phyloP scores from a whole-genome alignment of 352 stramenopile genomes.

The Phytophthora pinifolia region DNA sequence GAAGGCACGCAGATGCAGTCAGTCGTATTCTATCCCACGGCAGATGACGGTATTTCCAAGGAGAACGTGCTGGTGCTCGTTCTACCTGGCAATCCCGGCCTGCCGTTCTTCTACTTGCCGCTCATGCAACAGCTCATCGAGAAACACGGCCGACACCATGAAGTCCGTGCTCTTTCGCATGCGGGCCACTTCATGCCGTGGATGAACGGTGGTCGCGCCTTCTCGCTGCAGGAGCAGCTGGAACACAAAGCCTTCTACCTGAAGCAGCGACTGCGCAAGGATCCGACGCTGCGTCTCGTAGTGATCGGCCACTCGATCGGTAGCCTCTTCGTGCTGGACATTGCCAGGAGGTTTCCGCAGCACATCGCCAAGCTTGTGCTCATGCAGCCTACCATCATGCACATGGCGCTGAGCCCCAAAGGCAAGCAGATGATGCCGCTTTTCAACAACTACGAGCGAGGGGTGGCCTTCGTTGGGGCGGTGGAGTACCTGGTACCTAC shows the following conservation, averaged over 20 bases:
- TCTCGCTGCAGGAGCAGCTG: constrained; percentile 58
- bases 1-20: constrained; percentile 47
- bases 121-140: constrained; percentile 58
- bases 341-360: constrained; percentile 52
- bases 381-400: constrained; percentile 72
- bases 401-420: constrained; percentile 53
- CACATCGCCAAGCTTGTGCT: constrained; percentile 61
- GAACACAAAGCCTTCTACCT: constrained; percentile 61
- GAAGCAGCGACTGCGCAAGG: constrained; percentile 34
- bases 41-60: not conserved
- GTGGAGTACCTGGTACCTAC: constrained; percentile 49
- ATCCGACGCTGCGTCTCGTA: constrained; percentile 50
- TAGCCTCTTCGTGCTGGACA: constrained; percentile 50
- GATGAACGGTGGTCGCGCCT: constrained; percentile 55
- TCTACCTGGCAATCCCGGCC: constrained; percentile 64
- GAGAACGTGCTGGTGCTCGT: constrained; percentile 58
- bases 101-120: constrained; percentile 66
- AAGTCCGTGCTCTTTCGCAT: constrained; percentile 65
- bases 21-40: constrained; percentile 43
- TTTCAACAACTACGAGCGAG: constrained; percentile 39
- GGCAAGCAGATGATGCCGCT: constrained; percentile 50
- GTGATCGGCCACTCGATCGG: constrained; percentile 75
- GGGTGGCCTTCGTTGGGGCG: constrained; percentile 35
- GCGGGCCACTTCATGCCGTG: constrained; percentile 66
- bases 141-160: constrained; percentile 33